These are phyloP conservation scores for Anthracocystis setariae DNA, from an alignment of 1,284 basidiomycete genomes.

Conservation along the genomic window DNA sequence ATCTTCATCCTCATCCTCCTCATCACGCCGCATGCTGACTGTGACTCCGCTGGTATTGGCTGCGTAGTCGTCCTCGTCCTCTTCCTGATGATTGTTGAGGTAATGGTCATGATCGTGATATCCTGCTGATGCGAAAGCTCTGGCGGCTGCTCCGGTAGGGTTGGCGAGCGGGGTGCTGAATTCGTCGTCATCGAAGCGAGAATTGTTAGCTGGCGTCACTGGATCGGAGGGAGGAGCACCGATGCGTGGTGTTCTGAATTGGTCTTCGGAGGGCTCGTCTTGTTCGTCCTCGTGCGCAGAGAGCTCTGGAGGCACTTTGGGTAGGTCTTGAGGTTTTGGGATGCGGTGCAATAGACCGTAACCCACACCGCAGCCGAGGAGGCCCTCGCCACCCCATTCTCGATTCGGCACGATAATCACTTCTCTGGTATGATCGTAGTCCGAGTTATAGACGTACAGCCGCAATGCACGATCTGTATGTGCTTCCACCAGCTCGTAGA, in stretches of 20 bases:
- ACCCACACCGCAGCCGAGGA: slow-evolving; percentile 64
- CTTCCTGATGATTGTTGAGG: slow-evolving; percentile 29
- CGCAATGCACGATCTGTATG: slow-evolving; percentile 91
- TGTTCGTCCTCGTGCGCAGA: slow-evolving; percentile 15
- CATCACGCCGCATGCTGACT: slow-evolving; percentile 51
- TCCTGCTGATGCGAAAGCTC: not conserved
- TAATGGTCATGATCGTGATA: slow-evolving; percentile 14
- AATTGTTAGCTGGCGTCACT: slow-evolving; percentile 18
- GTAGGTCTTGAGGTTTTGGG: slow-evolving; percentile 55
- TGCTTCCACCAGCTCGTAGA: slow-evolving; percentile 93
- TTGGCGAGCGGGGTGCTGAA: slow-evolving; percentile 32
- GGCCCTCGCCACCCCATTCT: slow-evolving; percentile 65
- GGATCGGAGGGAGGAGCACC: slow-evolving; percentile 25
- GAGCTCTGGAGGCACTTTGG: slow-evolving; percentile 40
- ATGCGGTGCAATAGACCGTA: slow-evolving; percentile 63
- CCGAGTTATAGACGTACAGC: slow-evolving; percentile 95
- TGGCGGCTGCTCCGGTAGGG: slow-evolving; percentile 7
- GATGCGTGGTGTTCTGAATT: slow-evolving; percentile 34
- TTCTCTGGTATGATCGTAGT: slow-evolving; percentile 77
- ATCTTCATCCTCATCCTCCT: slow-evolving; percentile 46
- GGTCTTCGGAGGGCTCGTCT: slow-evolving; percentile 21
- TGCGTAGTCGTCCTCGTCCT: slow-evolving; percentile 47
- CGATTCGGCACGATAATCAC: slow-evolving; percentile 62
- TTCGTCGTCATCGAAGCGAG: slow-evolving; percentile 24
- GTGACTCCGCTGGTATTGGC: slow-evolving; percentile 49